Conservation (phyloP, 2,329 filamentous ascomycete species). For the Volutella citrinella region DNA sequence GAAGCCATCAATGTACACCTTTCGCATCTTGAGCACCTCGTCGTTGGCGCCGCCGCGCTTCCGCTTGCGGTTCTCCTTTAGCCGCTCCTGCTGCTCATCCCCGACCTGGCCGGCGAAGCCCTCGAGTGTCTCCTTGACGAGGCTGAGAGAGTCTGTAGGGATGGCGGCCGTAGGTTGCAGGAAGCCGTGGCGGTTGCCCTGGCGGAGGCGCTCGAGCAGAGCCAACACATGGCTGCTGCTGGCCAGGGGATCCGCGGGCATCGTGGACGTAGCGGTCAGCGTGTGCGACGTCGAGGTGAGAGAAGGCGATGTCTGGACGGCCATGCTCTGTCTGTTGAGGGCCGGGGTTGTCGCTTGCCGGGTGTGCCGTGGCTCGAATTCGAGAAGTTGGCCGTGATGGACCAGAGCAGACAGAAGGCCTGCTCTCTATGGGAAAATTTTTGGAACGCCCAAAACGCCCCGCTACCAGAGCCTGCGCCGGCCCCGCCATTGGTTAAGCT, state of each 20-base stretch:
- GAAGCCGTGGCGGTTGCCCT: conserved; percentile 67
- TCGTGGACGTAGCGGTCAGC: conserved; percentile 49
- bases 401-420: conserved; percentile 9
- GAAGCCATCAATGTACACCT: conserved; percentile 83
- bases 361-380: conserved; percentile 7
- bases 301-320: conserved; percentile 50
- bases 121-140: conserved; percentile 80
- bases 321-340: conserved; percentile 38
- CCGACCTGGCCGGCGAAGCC: conserved; percentile 71
- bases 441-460: conserved; percentile 19
- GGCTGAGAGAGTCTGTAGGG: conserved; percentile 65
- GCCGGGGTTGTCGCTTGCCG: conserved; percentile 4
- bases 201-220: conserved; percentile 55
- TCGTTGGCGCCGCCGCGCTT: conserved; percentile 60
- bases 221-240: conserved; percentile 39
- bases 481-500: conserved; percentile 19
- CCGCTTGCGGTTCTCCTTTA: conserved; percentile 72
- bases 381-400: conserved; percentile 10
- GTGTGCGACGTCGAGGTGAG: conserved; percentile 64
- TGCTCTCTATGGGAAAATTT: conserved; percentile 24
- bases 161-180: conserved; percentile 69
- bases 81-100: conserved; percentile 66
- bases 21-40: conserved; percentile 70
- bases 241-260: conserved; percentile 33
- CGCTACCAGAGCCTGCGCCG: conserved; percentile 9